Evolutionary conservation across 2,329 filamentous ascomycete genomes (phyloP).

Genomic region (Didymella segeticola): DNA sequence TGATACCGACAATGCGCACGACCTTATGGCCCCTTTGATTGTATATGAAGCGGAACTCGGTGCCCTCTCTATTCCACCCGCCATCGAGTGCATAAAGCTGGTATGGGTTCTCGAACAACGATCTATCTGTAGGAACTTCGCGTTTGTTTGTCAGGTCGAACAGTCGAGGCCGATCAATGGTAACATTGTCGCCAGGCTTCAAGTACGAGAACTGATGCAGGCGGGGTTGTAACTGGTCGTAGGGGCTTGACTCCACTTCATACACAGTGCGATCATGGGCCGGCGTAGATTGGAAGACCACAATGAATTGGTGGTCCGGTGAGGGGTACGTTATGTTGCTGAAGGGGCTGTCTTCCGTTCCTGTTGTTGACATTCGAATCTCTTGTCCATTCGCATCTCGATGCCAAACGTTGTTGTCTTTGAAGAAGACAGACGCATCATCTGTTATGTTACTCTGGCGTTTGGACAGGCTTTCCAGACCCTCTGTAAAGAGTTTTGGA

Average conservation of each 20-base stretch:
- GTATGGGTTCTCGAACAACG: slow-evolving; percentile 30
- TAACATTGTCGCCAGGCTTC: slow-evolving; percentile 30
- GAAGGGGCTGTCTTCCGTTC: slow-evolving; percentile 27
- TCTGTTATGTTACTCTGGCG: slow-evolving; percentile 22
- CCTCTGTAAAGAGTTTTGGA: slow-evolving; percentile 6
- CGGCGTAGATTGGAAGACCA: slow-evolving; percentile 27
- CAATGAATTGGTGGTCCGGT: slow-evolving; percentile 26
- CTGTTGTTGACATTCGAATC: slow-evolving; percentile 27
- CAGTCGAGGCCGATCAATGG: slow-evolving; percentile 28
- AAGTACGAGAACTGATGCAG: slow-evolving; percentile 26
- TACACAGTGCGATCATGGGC: slow-evolving; percentile 28
- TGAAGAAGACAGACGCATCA: slow-evolving; percentile 22
- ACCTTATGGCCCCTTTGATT: slow-evolving; percentile 33
- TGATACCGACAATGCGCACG: slow-evolving; percentile 32
- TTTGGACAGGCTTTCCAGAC: slow-evolving; percentile 5
- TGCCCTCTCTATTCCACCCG: slow-evolving; percentile 31
- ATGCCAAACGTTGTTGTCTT: slow-evolving; percentile 32
- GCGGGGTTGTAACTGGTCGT: slow-evolving; percentile 26
- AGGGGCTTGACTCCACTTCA: slow-evolving; percentile 28
- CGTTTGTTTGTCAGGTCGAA: slow-evolving; percentile 25
- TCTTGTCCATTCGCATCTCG: slow-evolving; percentile 23
- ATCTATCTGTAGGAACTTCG: slow-evolving; percentile 26
- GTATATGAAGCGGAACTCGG: slow-evolving; percentile 34
- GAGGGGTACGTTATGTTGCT: slow-evolving; percentile 24
- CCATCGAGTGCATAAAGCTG: slow-evolving; percentile 14